These are phyloP conservation scores for Colletotrichum abscissum DNA, from an alignment of 2,329 filamentous ascomycete species.

Conservation along the genomic window DNA sequence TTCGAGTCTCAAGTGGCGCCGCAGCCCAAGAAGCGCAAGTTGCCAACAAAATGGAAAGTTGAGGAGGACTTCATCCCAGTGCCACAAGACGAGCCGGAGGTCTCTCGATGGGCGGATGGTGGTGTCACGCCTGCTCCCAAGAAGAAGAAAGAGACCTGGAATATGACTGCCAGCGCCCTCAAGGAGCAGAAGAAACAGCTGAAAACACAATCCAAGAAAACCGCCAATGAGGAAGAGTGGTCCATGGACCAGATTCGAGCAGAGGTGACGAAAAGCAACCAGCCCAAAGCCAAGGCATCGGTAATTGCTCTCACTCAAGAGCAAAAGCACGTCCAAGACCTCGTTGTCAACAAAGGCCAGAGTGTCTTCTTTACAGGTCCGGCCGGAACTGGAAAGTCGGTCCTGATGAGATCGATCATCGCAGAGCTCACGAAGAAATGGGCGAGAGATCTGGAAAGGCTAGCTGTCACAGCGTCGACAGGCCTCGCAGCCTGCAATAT, in stretches of 20 bases:
- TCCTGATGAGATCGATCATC: slow-evolving; percentile 94
- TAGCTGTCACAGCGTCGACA: slow-evolving; percentile 95
- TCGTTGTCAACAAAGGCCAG: slow-evolving; percentile 82
- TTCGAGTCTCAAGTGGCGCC: slow-evolving; percentile 44
- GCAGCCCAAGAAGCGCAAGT: slow-evolving; percentile 69
- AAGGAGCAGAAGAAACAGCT: slow-evolving; percentile 83
- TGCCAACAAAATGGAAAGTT: slow-evolving; percentile 63
- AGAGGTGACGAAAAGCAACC: slow-evolving; percentile 50
- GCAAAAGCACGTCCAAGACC: slow-evolving; percentile 83
- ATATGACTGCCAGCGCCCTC: slow-evolving; percentile 77
- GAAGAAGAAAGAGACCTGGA: slow-evolving; percentile 66
- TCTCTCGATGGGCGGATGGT: slow-evolving; percentile 12
- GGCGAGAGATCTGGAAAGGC: slow-evolving; percentile 79
- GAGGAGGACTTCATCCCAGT: slow-evolving; percentile 39
- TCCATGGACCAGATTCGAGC: slow-evolving; percentile 57
- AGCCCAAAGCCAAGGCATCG: slow-evolving; percentile 52
- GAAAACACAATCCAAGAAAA: slow-evolving; percentile 69
- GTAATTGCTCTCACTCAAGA: slow-evolving; percentile 84
- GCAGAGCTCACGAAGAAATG: slow-evolving; percentile 81
- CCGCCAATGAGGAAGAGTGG: slow-evolving; percentile 51
- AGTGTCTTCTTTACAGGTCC: slow-evolving; percentile 99
- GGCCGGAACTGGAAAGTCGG: slow-evolving; percentile 96
- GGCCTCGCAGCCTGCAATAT: slow-evolving; percentile 97
- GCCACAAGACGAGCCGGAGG: slow-evolving; percentile 44
- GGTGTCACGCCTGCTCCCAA: slow-evolving; percentile 46